Conservation (phyloP, 2,329 filamentous ascomycete species). For the Cercospora berteroae region DNA sequence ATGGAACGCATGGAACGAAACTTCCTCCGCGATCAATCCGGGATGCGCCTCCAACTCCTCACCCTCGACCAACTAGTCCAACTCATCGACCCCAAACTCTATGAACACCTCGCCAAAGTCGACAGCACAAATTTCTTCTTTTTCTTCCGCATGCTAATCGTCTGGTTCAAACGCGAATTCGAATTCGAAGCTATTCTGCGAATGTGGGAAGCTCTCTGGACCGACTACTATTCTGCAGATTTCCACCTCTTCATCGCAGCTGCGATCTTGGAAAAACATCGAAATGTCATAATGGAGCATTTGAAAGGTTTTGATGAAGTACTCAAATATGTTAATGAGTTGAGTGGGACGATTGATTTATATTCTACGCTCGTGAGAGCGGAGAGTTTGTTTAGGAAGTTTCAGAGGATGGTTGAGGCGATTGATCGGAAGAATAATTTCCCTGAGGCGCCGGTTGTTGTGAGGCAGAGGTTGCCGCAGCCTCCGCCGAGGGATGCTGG, state of each 20-base stretch:
- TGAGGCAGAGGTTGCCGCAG: slow-evolving; percentile 48
- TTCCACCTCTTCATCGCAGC: slow-evolving; percentile 95
- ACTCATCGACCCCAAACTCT: slow-evolving; percentile 93
- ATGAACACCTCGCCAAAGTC: slow-evolving; percentile 80
- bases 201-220: slow-evolving; percentile 93
- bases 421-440: slow-evolving; percentile 91
- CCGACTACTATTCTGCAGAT: slow-evolving; percentile 80
- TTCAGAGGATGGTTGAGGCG: slow-evolving; percentile 82
- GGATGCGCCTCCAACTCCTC: slow-evolving; percentile 88
- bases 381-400: slow-evolving; percentile 82
- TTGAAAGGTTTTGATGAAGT: slow-evolving; percentile 94
- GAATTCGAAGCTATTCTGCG: slow-evolving; percentile 81
- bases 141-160: slow-evolving; percentile 97
- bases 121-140: slow-evolving; percentile 99
- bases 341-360: slow-evolving; percentile 89
- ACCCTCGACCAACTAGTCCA: slow-evolving; percentile 93
- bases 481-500: slow-evolving; percentile 25
- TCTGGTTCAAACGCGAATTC: slow-evolving; percentile 99
- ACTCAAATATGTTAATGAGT: slow-evolving; percentile 95
- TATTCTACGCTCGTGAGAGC: slow-evolving; percentile 81
- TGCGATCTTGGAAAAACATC: slow-evolving; percentile 90
- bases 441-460: slow-evolving; percentile 53
- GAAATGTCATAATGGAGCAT: slow-evolving; percentile 95
- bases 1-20: slow-evolving; percentile 99
- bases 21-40: slow-evolving; percentile 90